Conservation (phyloP, 257 asterid species). For the Cordia subcordata region DNA sequence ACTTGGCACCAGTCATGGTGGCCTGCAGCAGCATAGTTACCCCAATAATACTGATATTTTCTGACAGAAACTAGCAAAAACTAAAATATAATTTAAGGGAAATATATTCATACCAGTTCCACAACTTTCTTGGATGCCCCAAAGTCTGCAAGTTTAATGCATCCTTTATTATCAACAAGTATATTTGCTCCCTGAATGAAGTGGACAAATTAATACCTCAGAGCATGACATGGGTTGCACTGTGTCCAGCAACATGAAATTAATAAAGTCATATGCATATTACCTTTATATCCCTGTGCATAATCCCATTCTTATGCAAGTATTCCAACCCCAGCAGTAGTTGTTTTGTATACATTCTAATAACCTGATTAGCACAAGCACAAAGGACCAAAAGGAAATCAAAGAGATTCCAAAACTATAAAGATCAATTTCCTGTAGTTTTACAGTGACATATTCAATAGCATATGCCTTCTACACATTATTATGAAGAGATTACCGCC, state of each 20-base stretch:
- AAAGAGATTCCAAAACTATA: too few relatives aligned
- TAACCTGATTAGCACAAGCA: slow-evolving; percentile 53
- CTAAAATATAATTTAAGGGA: slow-evolving; percentile 2
- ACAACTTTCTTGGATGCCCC: slow-evolving; percentile 99
- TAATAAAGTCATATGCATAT: slow-evolving; percentile 7
- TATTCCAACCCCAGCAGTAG: slow-evolving; percentile 85
- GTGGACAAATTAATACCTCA: not conserved
- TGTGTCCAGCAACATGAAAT: not conserved
- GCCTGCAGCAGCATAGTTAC: slow-evolving; percentile 52
- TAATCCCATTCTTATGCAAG: slow-evolving; percentile 86
- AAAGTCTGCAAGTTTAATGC: slow-evolving; percentile 98
- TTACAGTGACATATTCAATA: too few relatives aligned
- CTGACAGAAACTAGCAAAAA: slow-evolving; percentile 14
- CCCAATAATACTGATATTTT: slow-evolving; percentile 19
- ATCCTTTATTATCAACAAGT: slow-evolving; percentile 93
- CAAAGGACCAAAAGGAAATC: slow-evolving; percentile 7
- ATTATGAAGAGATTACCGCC: too few relatives aligned
- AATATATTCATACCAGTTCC: slow-evolving; percentile 61
- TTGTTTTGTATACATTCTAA: slow-evolving; percentile 94
- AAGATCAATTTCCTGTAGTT: too few relatives aligned
- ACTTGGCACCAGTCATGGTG: slow-evolving; percentile 93
- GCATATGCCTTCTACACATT: too few relatives aligned
- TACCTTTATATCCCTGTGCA: slow-evolving; percentile 99
- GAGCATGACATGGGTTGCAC: slow-evolving; percentile 1
- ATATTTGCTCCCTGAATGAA: slow-evolving; percentile 85